Evolutionary conservation across 2,329 filamentous ascomycete species (phyloP), one percentile per base, ranked within the genome.

Genomic region (Colletotrichum liaoningense): DNA sequence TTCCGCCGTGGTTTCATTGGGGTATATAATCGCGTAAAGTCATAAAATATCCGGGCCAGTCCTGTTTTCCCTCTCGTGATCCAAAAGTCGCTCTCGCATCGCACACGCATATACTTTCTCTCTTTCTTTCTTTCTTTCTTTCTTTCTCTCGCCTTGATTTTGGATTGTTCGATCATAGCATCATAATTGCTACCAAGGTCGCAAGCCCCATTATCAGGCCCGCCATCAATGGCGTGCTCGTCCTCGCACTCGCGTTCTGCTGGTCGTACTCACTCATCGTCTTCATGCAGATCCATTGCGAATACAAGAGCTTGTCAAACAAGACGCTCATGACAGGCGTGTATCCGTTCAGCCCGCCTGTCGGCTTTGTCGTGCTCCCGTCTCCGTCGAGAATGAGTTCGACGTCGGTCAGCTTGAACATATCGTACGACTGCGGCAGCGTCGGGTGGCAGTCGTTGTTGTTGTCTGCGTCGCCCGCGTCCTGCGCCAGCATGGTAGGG

Each of bases 201-300:
- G 67, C 46, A 5, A 52, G 24, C 7, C 12, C 55, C 28, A 65
- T 42, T 6, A 71, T 35, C 33, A 71, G 28, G 3, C 71, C 62
- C 19, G 67, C 56, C 22, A 54, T 26, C 2, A 26, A 11, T 7
- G 67, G 67, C 49, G 49, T 38, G 16, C 49, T 42, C 30, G 38
- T 64, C 49, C 28, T 60, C 26, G 71, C 19, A 0, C 46, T 60
- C 16, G 67, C 22, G 71, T 46, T 73, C 62, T 65, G 28, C 6
- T 24, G 35, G 2, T 73, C 67, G 28, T 70, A 66, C n/a, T 71
- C 71, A n/a, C 60, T 71, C 71, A 73, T 71, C 5, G 71, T 73
- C 67, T 73, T 73, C 71, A 70, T 73, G 67, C 71, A 73, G 55
- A 73, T 73, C 71, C 71, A 73, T 56, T 73, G 71, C 46, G 71